Evolutionary conservation across 495 filamentous ascomycete species (phyloP), one percentile per base, ranked within the genome.

Genomic region (Daldinia concentrica): DNA sequence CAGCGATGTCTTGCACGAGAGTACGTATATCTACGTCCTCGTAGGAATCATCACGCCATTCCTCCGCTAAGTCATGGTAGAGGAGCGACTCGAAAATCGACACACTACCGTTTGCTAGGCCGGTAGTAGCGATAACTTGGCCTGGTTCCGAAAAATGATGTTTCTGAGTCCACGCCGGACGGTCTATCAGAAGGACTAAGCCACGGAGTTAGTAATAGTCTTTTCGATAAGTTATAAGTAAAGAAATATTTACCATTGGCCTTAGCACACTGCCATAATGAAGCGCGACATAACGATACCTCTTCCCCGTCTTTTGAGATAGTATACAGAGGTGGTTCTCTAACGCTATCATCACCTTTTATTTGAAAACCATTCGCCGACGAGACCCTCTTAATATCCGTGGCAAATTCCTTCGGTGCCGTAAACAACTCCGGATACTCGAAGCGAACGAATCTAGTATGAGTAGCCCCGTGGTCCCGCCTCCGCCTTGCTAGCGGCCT

Each of bases 351-450:
- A 3, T 11, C 50, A 5, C 39, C n/a, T 51, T 24, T 29, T 39
- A 32, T 24, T 19, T 8, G 43, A 12, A 2, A 19, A 1, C 7
- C 6, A 22, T 2, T 48, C 9, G 2, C 43, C 9, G 22, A 0
- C 9, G 19, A 3, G 19, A 22, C 43, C 43, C 8, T 24, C 17
- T 48, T 24, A 4, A n/a, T 26, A 30, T 22, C 15, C 14, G 9
- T 17, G 3, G 6, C 0, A 24, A 39, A n/a, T 17, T 37, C 45
- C 56, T 3, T 52, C 30, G 39, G 14, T 56, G 55, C 39, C 24
- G 45, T 37, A 6, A 78, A 29, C 17, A 80, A 19, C 63, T 81
- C 78, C 7, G 79, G 79, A 36, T 80, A 80, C 27, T 78, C 77
- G 51, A 71, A 78, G 54, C 71, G 69, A 32, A 65, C 75, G 41